Base-by-base conservation (phyloP, 2,329 filamentous ascomycete species). In the Aureobasidium mangrovei region DNA sequence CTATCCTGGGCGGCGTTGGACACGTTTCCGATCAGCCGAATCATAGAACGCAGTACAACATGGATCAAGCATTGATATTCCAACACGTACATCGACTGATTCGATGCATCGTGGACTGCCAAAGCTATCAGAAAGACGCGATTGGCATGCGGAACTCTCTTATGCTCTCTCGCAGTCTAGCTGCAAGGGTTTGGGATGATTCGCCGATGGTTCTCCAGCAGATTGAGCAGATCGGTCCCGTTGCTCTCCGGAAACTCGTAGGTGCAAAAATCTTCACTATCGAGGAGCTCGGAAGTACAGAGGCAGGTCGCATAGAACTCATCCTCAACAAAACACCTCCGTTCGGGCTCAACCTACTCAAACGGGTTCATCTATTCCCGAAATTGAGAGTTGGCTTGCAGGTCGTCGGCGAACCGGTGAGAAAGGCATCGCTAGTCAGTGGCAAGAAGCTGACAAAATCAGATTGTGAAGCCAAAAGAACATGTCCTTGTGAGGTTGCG, bases 121-220 rank as follows among this genome's bases (percentile, higher is more conserved):
- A 86, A 59, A 69, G 84, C 6, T 66, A 71, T 26, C 63, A 69
- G 63, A 72, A 74, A 67, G 89, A 97, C 65, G 84, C 87, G 0
- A 68, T 82, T 4, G 79, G 85, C 2, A 77, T 82, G 1, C 79
- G 79, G 29, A 82, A 83, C 57, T 85, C 85, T 4, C 76, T 97
- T 1, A 86, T 91, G 63, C 77, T 97, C 4, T 79, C 85, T 45
- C 79, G 91, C 55, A 89, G 88, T 59, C 72, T 97, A 49, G 79
- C 81, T 26, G 86, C 90, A 2, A 80, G 79, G 56, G 77, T 77
- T 1, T 95, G 91, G 93, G 93, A 98, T 63, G 83, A 86, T 33
- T 86, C 83, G 2, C 81, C 87, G 0, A 75, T 85, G 26, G 87
- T 96, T 60, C 78, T 98, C 63, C 85, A 86, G 57, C 91, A 97